A percentile compares a stretch with the other conserved stretches of the same genome.
Evolutionary conservation across 805 yeast species (phyloP).

Genomic region (Saturnispora mendoncae): DNA sequence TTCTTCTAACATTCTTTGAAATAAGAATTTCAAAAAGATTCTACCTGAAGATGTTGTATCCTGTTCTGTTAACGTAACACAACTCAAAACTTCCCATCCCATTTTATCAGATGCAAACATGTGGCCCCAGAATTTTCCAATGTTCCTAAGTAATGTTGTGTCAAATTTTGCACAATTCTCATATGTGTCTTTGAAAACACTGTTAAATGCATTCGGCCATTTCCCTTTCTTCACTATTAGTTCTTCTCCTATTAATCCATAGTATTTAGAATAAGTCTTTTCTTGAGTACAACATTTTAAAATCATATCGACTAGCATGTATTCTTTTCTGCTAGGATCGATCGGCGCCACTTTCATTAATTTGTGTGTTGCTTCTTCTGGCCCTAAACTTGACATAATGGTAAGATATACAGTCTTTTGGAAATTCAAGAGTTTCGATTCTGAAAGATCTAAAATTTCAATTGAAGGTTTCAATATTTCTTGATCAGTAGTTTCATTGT

Average conservation of each 20-base stretch:
- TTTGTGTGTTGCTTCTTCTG: conserved; percentile 91
- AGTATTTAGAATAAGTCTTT: conserved; percentile 75
- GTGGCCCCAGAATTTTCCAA: conserved; percentile 84
- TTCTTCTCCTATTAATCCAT: conserved; percentile 67
- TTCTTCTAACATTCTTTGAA: conserved; percentile 72
- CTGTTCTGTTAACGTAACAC: conserved; percentile 53
- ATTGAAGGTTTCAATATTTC: conserved; percentile 14
- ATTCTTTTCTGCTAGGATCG: conserved; percentile 35
- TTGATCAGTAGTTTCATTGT: background rate
- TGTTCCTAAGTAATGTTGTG: conserved; percentile 62
- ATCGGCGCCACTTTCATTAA: conserved; percentile 42
- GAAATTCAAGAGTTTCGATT: conserved; percentile 49
- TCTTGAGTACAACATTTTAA: conserved; percentile 80
- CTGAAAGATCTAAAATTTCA: conserved; percentile 59
- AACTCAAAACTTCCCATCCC: conserved; percentile 51
- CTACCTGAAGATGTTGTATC: conserved; percentile 76
- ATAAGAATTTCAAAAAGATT: conserved; percentile 70
- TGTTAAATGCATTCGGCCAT: conserved; percentile 52
- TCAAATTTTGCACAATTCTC: conserved; percentile 55
- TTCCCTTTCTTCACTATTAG: conserved; percentile 39
- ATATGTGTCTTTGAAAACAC: conserved; percentile 50
- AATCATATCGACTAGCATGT: conserved; percentile 59
- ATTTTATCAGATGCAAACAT: conserved; percentile 61
- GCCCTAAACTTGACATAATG: conserved; percentile 80
- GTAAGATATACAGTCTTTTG: conserved; percentile 75